Conservation (phyloP, 768 basidiomycete genomes). For the Amanita rimosa region DNA sequence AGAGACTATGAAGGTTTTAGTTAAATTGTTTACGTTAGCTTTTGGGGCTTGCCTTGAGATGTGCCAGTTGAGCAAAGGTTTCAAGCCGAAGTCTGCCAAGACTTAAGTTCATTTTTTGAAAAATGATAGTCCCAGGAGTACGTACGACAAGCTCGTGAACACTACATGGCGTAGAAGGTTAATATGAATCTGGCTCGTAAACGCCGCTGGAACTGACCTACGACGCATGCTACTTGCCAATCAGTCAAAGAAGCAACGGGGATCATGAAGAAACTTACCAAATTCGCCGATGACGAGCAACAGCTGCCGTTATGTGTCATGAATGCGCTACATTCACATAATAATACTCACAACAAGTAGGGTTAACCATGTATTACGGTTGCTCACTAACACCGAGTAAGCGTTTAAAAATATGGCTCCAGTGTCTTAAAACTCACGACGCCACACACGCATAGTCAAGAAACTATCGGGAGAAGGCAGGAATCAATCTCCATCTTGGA, state of each 20-base stretch:
- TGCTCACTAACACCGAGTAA: conserved; percentile 14
- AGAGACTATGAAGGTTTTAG: conserved; percentile 15
- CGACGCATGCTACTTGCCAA: conserved; percentile 11
- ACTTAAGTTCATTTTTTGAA: neutral
- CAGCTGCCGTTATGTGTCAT: conserved; percentile 6
- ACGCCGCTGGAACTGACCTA: conserved; percentile 10
- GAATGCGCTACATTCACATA: neutral
- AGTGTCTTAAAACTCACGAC: conserved; percentile 11
- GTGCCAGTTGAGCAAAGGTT: conserved; percentile 22
- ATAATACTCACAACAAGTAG: conserved; percentile 10
- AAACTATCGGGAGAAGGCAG: conserved; percentile 12
- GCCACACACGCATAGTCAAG: conserved; percentile 18
- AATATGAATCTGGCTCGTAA: neutral
- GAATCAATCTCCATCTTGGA: neutral
- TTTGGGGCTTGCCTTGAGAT: conserved; percentile 20
- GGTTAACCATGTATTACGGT: conserved; percentile 13
- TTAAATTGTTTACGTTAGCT: neutral
- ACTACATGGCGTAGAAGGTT: conserved; percentile 14
- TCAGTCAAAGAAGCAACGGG: neutral
- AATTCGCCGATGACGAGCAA: conserved; percentile 17
- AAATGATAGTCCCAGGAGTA: neutral
- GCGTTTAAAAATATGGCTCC: neutral
- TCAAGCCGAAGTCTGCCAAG: conserved; percentile 17
- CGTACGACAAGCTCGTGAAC: conserved; percentile 25
- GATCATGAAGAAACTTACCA: conserved; percentile 9